Percentiles rank a stretch among this genome's conserved stretches.
Conservation (phyloP, 176 grass and related monocot species). For the Musa schizocarpa region DNA sequence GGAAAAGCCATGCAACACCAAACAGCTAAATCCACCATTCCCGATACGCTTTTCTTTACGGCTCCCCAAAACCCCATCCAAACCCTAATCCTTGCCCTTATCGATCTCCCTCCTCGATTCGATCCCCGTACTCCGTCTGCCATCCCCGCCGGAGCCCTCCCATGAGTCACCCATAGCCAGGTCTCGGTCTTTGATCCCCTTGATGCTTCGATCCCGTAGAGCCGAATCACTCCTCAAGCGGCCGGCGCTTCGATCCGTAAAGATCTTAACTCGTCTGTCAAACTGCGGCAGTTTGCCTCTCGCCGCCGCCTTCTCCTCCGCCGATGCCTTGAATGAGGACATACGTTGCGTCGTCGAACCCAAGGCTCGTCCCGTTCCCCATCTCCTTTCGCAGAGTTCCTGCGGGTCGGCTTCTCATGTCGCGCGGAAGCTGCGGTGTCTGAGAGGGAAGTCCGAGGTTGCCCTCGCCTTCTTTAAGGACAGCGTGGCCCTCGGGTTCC, state of each 20-base stretch:
- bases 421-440: constrained; percentile 25
- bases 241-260: not conserved
- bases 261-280: not conserved
- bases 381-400: not conserved
- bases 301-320: not conserved
- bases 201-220: not conserved
- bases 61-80: not conserved
- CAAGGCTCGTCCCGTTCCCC: not conserved
- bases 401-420: constrained; percentile 28
- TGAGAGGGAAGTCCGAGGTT: constrained; percentile 25
- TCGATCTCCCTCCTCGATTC: not conserved
- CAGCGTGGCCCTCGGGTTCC: constrained; percentile 35
- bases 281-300: not conserved
- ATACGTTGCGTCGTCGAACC: not conserved
- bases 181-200: not conserved
- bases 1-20: not conserved
- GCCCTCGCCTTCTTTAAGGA: constrained; percentile 65
- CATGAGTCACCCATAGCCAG: not conserved
- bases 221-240: not conserved
- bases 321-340: not conserved
- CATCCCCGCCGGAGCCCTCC: not conserved
- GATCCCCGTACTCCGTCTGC: not conserved
- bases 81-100: not conserved
- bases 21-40: not conserved
- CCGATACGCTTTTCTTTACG: not conserved